Evolutionary conservation across 345 rosid genomes (phyloP).

Genomic region (Streptanthus diversifolius): DNA sequence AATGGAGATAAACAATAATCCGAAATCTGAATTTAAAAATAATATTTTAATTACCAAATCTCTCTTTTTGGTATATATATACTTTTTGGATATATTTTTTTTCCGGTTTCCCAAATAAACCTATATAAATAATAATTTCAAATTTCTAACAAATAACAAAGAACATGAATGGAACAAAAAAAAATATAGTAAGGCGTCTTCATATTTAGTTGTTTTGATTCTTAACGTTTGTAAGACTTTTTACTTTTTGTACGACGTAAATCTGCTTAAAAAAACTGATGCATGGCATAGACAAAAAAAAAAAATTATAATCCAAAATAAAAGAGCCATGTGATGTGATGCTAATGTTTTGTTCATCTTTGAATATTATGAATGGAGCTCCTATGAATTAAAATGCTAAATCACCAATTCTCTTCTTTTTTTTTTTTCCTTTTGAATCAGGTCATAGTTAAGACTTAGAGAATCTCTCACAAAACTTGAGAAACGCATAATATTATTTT

Average conservation of each 20-base stretch:
- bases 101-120: too few species aligned
- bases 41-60: not conserved
- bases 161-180: too few species aligned
- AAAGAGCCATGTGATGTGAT: too few species aligned
- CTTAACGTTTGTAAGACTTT: not conserved
- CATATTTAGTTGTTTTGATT: not conserved
- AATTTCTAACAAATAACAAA: too few species aligned
- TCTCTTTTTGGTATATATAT: too few species aligned
- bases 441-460: not conserved
- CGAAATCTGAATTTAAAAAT: too few species aligned
- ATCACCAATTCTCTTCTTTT: too few species aligned
- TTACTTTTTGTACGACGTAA: not conserved
- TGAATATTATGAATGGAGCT: not conserved
- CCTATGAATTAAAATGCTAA: not conserved
- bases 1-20: not conserved
- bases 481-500: slow-evolving; percentile 5
- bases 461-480: not conserved
- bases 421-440: not conserved
- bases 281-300: not conserved
- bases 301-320: not conserved
- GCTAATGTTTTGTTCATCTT: not conserved
- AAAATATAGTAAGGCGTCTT: too few species aligned
- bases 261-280: not conserved
- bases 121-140: too few species aligned
- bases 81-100: too few species aligned